phyloP scores from a whole-genome alignment of 805 yeast genomes.

The Yarrowia divulgata region DNA sequence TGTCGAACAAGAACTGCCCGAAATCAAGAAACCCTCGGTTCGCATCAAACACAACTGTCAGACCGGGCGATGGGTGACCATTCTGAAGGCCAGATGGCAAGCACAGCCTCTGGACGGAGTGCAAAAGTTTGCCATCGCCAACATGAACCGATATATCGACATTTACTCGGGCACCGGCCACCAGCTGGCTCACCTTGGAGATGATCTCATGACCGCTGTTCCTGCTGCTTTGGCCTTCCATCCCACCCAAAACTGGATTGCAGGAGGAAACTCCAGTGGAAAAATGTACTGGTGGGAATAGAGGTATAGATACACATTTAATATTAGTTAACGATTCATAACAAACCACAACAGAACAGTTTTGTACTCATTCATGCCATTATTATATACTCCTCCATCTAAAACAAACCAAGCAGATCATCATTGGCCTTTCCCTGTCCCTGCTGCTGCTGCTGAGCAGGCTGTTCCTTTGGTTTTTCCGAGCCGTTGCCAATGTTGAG shows the following conservation, averaged over 20 bases:
- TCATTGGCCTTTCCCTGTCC: slow-evolving; percentile 43
- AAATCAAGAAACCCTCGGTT: slow-evolving; percentile 63
- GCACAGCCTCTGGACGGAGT: slow-evolving; percentile 68
- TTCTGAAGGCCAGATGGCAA: slow-evolving; percentile 89
- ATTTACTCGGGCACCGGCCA: slow-evolving; percentile 78
- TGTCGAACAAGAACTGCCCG: slow-evolving; percentile 10
- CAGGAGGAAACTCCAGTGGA: slow-evolving; percentile 95
- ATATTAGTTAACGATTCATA: neutral
- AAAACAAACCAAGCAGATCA: slow-evolving; percentile 49
- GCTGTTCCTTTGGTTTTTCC: slow-evolving; percentile 25
- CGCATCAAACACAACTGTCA: slow-evolving; percentile 89
- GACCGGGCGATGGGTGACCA: slow-evolving; percentile 96
- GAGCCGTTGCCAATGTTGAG: slow-evolving; percentile 37
- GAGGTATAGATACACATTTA: neutral
- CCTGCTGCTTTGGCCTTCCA: slow-evolving; percentile 91
- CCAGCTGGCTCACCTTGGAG: slow-evolving; percentile 76
- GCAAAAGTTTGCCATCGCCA: slow-evolving; percentile 88
- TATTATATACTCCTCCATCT: slow-evolving; percentile 38
- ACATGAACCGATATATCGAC: slow-evolving; percentile 89
- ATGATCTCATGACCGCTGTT: slow-evolving; percentile 76
- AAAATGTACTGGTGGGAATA: slow-evolving; percentile 69
- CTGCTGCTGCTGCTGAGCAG: slow-evolving; percentile 12
- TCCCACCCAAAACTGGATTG: slow-evolving; percentile 86
- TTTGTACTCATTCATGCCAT: slow-evolving; percentile 18
- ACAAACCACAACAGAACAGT: no score